Base-by-base conservation (phyloP, 2,329 filamentous ascomycete species). In the Pseudocercospora fijiensis region DNA sequence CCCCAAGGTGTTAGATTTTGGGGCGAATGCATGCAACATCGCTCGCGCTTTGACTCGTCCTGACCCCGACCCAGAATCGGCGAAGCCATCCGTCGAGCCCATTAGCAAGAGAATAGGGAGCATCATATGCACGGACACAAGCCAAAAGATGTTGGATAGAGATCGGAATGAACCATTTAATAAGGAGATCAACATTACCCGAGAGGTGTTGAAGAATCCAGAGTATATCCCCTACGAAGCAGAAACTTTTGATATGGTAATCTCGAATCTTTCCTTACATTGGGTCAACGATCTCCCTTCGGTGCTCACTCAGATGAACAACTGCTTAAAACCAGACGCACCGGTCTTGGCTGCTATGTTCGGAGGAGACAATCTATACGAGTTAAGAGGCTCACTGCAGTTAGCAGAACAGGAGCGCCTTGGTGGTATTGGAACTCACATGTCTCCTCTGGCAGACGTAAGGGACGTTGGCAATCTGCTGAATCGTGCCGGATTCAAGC, bases 281-380 rank as follows among this genome's bases (percentile, higher is more conserved):
- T 99, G 95, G 95, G 90, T 97, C 82, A 99, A 99, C 76, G 92
- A 99, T 76, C 85, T 99, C 4, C 95, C 95, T 0, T 90, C 90
- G 0, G 82, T 96, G 10, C 84, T 99, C 1, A 83, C 88, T 1
- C 91, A 96, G 74, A 89, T 97, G 75, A 96, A 96, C 81, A 85
- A 86, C 68, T 82, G 96, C 33, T 84, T 99, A 26, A 96, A 96
- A 78, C 92, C 94, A 0, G 95, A 99, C 76, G 85, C 86, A 62
- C 92, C 96, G 1, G 96, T 99, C 74, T 88, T 99, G 53, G 94
- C 90, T 13, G 94, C 94, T 69, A 99, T 99, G 93, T 88, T 96
- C 65, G 95, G 95, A 61, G 95, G 95, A 0, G 95, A 99, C 77
- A 94, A 91, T 7, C 83, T 99, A 0, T 99, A 89, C 75, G 95